Evolutionary conservation across 106 monocot genomes (phyloP).

Genomic region (Alisma plantagoaquatica): DNA sequence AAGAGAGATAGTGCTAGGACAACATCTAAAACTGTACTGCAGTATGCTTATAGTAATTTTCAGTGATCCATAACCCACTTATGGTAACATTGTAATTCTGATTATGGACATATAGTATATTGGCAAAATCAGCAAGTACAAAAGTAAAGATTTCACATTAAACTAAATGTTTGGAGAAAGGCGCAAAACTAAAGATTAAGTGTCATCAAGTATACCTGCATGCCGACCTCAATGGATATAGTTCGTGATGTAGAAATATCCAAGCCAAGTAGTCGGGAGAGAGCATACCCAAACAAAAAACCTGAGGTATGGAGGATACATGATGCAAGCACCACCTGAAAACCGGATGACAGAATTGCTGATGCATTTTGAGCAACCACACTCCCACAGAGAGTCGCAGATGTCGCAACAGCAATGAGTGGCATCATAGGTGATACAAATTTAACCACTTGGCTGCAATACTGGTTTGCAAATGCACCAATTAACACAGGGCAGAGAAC

Average conservation of each 20-base stretch:
- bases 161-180: too few relatives aligned
- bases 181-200: too few relatives aligned
- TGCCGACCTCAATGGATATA: conserved; percentile 91
- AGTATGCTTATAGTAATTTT: too few relatives aligned
- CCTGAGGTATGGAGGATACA: conserved; percentile 52
- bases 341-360: conserved; percentile 64
- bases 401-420: conserved; percentile 68
- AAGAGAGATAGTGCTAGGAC: too few relatives aligned
- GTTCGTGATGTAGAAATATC: conserved; percentile 59
- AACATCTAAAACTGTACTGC: too few relatives aligned
- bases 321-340: conserved; percentile 55
- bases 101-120: too few relatives aligned
- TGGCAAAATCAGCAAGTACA: too few relatives aligned
- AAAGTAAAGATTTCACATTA: too few relatives aligned
- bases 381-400: conserved; percentile 69
- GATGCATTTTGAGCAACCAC: conserved; percentile 83
- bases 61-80: too few relatives aligned
- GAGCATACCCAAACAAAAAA: conserved; percentile 63
- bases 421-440: conserved; percentile 84
- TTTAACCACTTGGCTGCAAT: conserved; percentile 47
- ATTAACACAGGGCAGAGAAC: conserved; percentile 75
- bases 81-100: too few relatives aligned
- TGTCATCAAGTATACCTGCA: too few relatives aligned
- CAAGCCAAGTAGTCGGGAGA: conserved; percentile 52
- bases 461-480: conserved; percentile 77